Evolutionary conservation across 2,329 filamentous ascomycete species (phyloP).

Genomic region (Byssoonygena ceratinophila): DNA sequence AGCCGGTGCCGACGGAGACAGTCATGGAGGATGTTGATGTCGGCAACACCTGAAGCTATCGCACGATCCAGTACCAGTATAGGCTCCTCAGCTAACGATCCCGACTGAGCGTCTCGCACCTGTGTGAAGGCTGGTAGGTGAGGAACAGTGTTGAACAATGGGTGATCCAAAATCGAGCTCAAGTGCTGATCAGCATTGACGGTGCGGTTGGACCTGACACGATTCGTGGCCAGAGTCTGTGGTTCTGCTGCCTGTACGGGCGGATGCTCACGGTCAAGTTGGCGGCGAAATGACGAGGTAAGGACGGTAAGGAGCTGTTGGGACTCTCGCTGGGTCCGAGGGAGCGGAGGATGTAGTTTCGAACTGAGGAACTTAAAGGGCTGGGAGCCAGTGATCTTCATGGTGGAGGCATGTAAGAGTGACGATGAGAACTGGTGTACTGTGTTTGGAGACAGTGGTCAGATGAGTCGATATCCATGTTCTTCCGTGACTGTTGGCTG

Average conservation of each 20-base stretch:
- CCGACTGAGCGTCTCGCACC: not conserved
- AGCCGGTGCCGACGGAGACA: slow-evolving; percentile 29
- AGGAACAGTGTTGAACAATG: slow-evolving; percentile 33
- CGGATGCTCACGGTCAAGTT: slow-evolving; percentile 51
- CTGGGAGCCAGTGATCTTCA: slow-evolving; percentile 7
- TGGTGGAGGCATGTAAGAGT: not conserved
- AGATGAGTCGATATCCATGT: not conserved
- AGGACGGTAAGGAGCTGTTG: slow-evolving; percentile 50
- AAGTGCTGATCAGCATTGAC: slow-evolving; percentile 30
- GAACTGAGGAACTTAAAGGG: slow-evolving; percentile 40
- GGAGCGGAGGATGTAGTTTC: slow-evolving; percentile 43
- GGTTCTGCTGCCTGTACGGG: slow-evolving; percentile 19
- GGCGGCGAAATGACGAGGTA: slow-evolving; percentile 52
- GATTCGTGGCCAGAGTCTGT: slow-evolving; percentile 9
- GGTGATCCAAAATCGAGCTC: slow-evolving; percentile 32
- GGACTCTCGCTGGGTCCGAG: slow-evolving; percentile 48
- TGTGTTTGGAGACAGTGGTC: not conserved
- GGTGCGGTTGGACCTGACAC: not conserved
- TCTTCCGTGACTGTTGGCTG: not conserved
- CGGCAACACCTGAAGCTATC: slow-evolving; percentile 31
- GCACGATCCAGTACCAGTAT: slow-evolving; percentile 31
- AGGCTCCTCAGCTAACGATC: slow-evolving; percentile 20
- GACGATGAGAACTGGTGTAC: not conserved
- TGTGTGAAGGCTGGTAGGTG: not conserved
- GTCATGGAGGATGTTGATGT: slow-evolving; percentile 18